Conservation (phyloP, 2,329 filamentous ascomycete genomes). For the Verticillium tricorpus region DNA sequence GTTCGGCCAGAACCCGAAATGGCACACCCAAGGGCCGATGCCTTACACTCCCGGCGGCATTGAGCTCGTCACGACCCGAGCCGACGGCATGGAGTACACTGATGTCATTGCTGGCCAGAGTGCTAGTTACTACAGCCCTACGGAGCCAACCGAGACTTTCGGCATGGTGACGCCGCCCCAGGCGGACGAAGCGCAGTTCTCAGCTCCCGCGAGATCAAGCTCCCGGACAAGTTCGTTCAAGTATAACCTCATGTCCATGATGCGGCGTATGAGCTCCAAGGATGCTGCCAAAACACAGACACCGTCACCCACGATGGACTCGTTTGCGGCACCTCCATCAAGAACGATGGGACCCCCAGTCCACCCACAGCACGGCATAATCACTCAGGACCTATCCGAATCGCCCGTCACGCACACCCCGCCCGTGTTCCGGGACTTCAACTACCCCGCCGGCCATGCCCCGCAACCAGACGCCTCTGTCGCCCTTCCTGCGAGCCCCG, state of each 20-base stretch:
- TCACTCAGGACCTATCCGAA: background rate
- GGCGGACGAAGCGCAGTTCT: slow-evolving; percentile 7
- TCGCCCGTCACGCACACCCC: background rate
- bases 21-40: slow-evolving; percentile 11
- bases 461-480: background rate
- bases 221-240: slow-evolving; percentile 29
- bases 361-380: background rate
- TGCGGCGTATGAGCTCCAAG: slow-evolving; percentile 24
- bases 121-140: slow-evolving; percentile 36
- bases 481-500: background rate
- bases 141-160: slow-evolving; percentile 35
- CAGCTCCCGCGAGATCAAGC: slow-evolving; percentile 15
- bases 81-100: slow-evolving; percentile 13
- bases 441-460: background rate
- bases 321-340: background rate
- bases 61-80: slow-evolving; percentile 11
- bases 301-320: slow-evolving; percentile 1
- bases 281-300: slow-evolving; percentile 1
- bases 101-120: slow-evolving; percentile 18
- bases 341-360: background rate
- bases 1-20: slow-evolving; percentile 7
- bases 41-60: slow-evolving; percentile 10
- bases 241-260: slow-evolving; percentile 29
- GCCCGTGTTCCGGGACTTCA: slow-evolving; percentile 1
- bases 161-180: slow-evolving; percentile 29